These are phyloP conservation scores for Choanephora cucurbitarum DNA, from an alignment of 371 early-diverging fungal genomes.

Conservation along the genomic window DNA sequence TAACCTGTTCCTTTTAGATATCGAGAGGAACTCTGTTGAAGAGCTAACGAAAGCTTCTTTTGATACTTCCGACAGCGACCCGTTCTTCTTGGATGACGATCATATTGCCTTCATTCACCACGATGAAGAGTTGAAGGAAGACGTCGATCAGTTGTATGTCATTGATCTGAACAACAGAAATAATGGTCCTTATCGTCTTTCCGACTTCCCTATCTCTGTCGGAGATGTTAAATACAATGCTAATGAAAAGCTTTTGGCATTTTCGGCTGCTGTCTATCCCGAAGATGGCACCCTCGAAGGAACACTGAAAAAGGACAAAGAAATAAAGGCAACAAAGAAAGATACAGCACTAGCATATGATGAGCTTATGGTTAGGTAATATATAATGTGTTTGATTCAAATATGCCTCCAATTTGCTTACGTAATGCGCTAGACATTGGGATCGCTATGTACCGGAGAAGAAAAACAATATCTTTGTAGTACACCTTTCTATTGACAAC, in stretches of 20 bases:
- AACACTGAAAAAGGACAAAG: slow-evolving; percentile 43
- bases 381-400: too few relatives aligned
- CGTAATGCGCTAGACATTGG: slow-evolving; percentile 60
- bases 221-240: slow-evolving; percentile 51
- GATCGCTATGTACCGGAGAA: slow-evolving; percentile 57
- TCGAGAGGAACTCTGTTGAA: slow-evolving; percentile 26
- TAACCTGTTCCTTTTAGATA: slow-evolving; percentile 48
- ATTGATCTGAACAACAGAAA: slow-evolving; percentile 32
- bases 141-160: slow-evolving; percentile 49
- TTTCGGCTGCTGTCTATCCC: slow-evolving; percentile 57
- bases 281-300: slow-evolving; percentile 45
- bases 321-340: slow-evolving; percentile 43
- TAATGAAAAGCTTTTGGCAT: slow-evolving; percentile 46
- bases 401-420: too few relatives aligned
- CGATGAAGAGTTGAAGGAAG: slow-evolving; percentile 7
- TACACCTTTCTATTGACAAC: slow-evolving; percentile 35
- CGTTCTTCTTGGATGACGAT: slow-evolving; percentile 56
- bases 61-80: slow-evolving; percentile 46
- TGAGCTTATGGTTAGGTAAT: slow-evolving; percentile 61
- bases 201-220: slow-evolving; percentile 52
- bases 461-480: slow-evolving; percentile 62
- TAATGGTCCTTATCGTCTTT: slow-evolving; percentile 41
- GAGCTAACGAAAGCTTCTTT: slow-evolving; percentile 45
- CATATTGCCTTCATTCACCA: slow-evolving; percentile 54
- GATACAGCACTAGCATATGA: slow-evolving; percentile 62